These are phyloP conservation scores for Solanum hybrid DNA, from an alignment of 305 asterid genomes.

Conservation along the genomic window DNA sequence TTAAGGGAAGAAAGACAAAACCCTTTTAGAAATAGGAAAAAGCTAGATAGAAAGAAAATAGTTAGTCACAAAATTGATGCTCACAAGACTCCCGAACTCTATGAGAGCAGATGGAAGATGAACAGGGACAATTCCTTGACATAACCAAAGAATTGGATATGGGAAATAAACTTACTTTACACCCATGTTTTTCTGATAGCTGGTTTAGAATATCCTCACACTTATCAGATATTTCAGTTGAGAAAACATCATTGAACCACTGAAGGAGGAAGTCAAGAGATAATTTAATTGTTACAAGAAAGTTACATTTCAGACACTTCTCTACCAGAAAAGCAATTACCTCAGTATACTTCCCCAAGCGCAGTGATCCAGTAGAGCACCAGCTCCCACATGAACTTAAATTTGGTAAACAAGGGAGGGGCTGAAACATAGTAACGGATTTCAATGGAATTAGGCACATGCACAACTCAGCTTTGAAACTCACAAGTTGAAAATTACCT, in stretches of 20 bases:
- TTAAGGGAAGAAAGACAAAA: not conserved
- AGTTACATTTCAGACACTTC: not conserved
- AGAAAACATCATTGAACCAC: conserved; percentile 97
- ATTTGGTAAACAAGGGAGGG: conserved; percentile 66
- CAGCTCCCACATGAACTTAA: conserved; percentile 36
- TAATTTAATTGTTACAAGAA: not conserved
- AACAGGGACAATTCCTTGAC: not conserved
- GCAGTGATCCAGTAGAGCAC: conserved; percentile 39
- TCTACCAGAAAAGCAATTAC: conserved; percentile 1
- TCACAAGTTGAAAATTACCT: not conserved
- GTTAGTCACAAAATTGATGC: not conserved
- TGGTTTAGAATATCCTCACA: conserved; percentile 68
- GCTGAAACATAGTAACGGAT: not conserved
- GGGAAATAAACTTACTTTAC: conserved; percentile 42
- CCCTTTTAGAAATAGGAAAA: not conserved
- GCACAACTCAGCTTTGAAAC: not conserved
- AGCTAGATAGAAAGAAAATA: not conserved
- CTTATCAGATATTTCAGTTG: conserved; percentile 67
- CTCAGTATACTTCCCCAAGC: conserved; percentile 82
- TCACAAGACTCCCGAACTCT: not conserved
- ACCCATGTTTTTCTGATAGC: conserved; percentile 63
- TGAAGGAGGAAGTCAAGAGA: conserved; percentile 23
- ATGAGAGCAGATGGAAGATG: not conserved
- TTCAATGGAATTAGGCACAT: not conserved
- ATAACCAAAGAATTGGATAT: not conserved